Evolutionary conservation across 495 filamentous ascomycete species (phyloP).

Genomic region (Aspergillus panamensis): DNA sequence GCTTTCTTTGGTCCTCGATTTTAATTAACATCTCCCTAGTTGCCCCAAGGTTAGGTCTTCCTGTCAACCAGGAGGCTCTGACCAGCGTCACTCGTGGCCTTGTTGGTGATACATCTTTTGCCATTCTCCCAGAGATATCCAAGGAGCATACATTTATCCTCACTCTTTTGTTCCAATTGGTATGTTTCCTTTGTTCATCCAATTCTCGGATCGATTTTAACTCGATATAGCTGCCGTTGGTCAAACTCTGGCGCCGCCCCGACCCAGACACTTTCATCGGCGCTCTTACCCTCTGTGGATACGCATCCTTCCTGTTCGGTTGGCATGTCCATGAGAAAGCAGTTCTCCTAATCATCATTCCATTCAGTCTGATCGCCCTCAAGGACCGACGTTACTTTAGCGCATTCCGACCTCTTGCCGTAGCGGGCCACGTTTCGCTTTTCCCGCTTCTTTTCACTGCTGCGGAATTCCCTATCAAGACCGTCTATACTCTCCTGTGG

Average conservation of each 20-base stretch:
- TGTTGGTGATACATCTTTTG: slow-evolving; percentile 93
- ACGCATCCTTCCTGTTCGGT: slow-evolving; percentile 93
- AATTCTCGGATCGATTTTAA: slow-evolving; percentile 1
- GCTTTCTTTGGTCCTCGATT: neutral
- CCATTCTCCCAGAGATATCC: slow-evolving; percentile 81
- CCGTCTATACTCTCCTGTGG: slow-evolving; percentile 90
- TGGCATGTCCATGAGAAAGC: slow-evolving; percentile 99
- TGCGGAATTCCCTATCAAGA: slow-evolving; percentile 89
- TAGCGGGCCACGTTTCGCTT: slow-evolving; percentile 90
- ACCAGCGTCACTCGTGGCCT: slow-evolving; percentile 88
- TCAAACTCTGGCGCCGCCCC: slow-evolving; percentile 77
- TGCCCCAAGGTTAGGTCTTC: slow-evolving; percentile 72
- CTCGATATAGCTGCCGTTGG: slow-evolving; percentile 57
- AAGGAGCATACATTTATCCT: slow-evolving; percentile 75
- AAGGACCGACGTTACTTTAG: slow-evolving; percentile 88
- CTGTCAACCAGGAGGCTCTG: slow-evolving; percentile 68
- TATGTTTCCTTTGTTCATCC: slow-evolving; percentile 31
- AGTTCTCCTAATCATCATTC: slow-evolving; percentile 88
- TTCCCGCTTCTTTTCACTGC: slow-evolving; percentile 93
- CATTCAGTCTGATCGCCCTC: slow-evolving; percentile 90
- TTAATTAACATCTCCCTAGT: slow-evolving; percentile 47
- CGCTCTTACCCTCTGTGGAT: slow-evolving; percentile 89
- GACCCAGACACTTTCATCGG: slow-evolving; percentile 86
- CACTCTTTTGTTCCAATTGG: slow-evolving; percentile 78
- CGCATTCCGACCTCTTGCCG: slow-evolving; percentile 87